These are phyloP conservation scores for Hypoxylon sp. DNA, from an alignment of 2,329 filamentous ascomycete species.

Conservation along the genomic window DNA sequence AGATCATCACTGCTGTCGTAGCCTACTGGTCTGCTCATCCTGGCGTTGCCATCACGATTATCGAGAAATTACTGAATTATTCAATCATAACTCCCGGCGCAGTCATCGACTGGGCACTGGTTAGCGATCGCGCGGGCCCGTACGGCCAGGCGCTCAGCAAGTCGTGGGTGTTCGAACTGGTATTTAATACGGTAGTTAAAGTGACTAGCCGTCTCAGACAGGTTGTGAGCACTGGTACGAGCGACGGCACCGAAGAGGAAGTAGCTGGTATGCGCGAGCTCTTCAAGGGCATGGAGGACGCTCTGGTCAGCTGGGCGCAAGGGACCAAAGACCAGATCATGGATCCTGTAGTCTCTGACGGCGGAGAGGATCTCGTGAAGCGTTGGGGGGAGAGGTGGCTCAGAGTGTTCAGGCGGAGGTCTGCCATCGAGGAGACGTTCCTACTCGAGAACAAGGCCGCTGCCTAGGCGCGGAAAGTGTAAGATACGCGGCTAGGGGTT, in stretches of 20 bases:
- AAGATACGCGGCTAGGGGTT: slow-evolving; percentile 22
- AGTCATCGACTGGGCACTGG: slow-evolving; percentile 91
- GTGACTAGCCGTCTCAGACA: slow-evolving; percentile 89
- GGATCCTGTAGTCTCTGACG: slow-evolving; percentile 66
- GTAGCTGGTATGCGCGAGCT: slow-evolving; percentile 80
- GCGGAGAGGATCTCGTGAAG: slow-evolving; percentile 75
- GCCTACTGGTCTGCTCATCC: slow-evolving; percentile 94
- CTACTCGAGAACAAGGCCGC: slow-evolving; percentile 44
- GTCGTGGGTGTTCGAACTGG: slow-evolving; percentile 88
- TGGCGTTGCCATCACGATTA: slow-evolving; percentile 89
- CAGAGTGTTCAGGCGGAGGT: slow-evolving; percentile 84
- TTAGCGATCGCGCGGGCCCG: slow-evolving; percentile 63
- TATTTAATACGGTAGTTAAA: slow-evolving; percentile 89
- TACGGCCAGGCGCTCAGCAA: slow-evolving; percentile 78
- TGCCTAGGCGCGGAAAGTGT: slow-evolving; percentile 19
- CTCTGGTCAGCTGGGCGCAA: slow-evolving; percentile 77
- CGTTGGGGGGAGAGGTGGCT: slow-evolving; percentile 90
- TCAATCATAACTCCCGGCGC: slow-evolving; percentile 88
- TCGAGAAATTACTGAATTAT: slow-evolving; percentile 98
- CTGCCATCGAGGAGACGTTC: slow-evolving; percentile 83
- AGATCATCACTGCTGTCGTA: slow-evolving; percentile 92
- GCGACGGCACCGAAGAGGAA: slow-evolving; percentile 70
- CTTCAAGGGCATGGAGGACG: slow-evolving; percentile 84
- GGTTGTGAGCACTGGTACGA: slow-evolving; percentile 74
- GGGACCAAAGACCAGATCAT: slow-evolving; percentile 82